Evolutionary conservation across 1,284 basidiomycete species (phyloP).

Genomic region (Rhodotorula sp.): DNA sequence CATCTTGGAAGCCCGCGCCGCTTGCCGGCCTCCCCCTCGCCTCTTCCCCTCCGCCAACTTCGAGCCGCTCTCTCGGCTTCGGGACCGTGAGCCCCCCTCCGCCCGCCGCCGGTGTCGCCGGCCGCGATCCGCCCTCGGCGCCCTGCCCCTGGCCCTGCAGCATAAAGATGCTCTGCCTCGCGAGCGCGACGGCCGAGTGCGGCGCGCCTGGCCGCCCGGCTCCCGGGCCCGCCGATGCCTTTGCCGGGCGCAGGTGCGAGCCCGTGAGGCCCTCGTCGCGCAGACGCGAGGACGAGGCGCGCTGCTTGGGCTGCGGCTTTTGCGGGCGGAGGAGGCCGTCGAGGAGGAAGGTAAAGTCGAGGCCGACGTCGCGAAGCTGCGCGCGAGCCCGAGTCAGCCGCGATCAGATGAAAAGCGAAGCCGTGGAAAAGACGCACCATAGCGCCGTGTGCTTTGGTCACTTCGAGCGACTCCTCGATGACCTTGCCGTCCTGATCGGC

Average conservation of each 20-base stretch:
- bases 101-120: background rate
- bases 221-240: background rate
- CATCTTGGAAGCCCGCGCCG: background rate
- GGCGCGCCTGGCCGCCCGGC: background rate
- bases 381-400: slow-evolving; percentile 1
- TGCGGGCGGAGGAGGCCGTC: slow-evolving; percentile 61
- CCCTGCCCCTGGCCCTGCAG: background rate
- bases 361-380: slow-evolving; percentile 86
- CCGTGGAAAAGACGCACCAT: slow-evolving; percentile 60
- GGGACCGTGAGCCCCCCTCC: background rate
- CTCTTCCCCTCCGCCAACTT: background rate
- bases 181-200: slow-evolving; percentile 19
- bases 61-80: background rate
- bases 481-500: slow-evolving; percentile 67
- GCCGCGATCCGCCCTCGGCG: background rate
- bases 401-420: background rate
- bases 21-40: background rate
- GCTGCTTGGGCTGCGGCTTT: background rate
- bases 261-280: slow-evolving; percentile 13
- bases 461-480: slow-evolving; percentile 72
- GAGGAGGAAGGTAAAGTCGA: slow-evolving; percentile 86
- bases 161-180: slow-evolving; percentile 32
- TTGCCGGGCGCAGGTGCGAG: slow-evolving; percentile 8
- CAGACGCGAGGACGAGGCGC: slow-evolving; percentile 1
- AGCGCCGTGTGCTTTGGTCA: slow-evolving; percentile 73